Percentiles rank a stretch among this genome's conserved stretches.
phyloP scores from a whole-genome alignment of 768 basidiomycete species.

The Kwoniella dendrophila region DNA sequence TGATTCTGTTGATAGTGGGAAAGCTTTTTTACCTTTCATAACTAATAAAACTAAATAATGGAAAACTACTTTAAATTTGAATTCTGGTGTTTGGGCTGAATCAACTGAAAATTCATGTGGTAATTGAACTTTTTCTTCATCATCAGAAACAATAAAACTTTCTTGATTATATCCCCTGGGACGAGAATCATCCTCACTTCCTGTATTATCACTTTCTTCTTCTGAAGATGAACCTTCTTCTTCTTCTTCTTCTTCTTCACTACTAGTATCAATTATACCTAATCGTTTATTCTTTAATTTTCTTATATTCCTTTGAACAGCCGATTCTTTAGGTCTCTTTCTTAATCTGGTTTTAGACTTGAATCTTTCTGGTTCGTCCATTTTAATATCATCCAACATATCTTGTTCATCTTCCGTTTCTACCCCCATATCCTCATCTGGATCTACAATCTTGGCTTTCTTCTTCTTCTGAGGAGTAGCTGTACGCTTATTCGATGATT shows the following conservation, averaged over 20 bases:
- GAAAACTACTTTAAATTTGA: conserved; percentile 79
- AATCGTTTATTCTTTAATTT: conserved; percentile 31
- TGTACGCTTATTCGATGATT: background rate
- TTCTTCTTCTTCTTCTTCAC: no score
- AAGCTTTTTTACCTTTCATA: conserved; percentile 56
- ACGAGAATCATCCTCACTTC: background rate
- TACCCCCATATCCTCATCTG: conserved; percentile 33
- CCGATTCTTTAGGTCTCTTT: conserved; percentile 27
- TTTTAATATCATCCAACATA: conserved; percentile 40
- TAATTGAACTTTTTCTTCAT: conserved; percentile 49
- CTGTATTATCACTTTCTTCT: conserved; percentile 17
- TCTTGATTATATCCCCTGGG: conserved; percentile 50
- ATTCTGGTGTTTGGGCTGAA: conserved; percentile 65
- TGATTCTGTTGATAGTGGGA: conserved; percentile 35
- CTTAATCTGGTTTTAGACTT: conserved; percentile 36
- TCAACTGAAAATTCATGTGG: conserved; percentile 52
- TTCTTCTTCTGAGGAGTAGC: background rate
- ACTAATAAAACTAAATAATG: conserved; percentile 84
- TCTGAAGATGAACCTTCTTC: conserved; percentile 6
- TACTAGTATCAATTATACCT: conserved; percentile 18
- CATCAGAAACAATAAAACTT: conserved; percentile 56
- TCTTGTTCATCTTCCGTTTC: conserved; percentile 37
- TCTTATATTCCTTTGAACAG: conserved; percentile 31
- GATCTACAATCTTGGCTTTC: conserved; percentile 27
- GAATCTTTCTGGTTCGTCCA: conserved; percentile 52